A percentile compares a stretch with the other conserved stretches of the same genome.
Evolutionary conservation across 1,284 basidiomycete genomes (phyloP).

Genomic region (Pseudozyma tsukubaensis): DNA sequence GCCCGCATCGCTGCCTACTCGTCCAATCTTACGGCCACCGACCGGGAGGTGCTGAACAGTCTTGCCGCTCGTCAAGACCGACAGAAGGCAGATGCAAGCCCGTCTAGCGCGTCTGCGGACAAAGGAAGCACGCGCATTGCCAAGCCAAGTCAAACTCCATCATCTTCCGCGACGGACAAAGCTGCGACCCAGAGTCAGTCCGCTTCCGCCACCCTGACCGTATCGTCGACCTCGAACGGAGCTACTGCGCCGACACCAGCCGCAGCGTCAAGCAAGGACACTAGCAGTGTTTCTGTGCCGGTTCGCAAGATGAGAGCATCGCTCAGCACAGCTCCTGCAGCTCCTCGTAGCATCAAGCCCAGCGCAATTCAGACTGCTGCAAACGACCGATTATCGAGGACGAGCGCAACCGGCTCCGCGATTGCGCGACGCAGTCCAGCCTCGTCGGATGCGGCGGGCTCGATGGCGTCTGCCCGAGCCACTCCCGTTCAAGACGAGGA

Average conservation of each 20-base stretch:
- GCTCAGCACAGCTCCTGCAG: conserved; percentile 18
- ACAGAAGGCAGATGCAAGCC: conserved; percentile 24
- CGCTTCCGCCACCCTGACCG: neutral
- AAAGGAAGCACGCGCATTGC: conserved; percentile 15
- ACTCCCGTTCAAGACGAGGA: conserved; percentile 75
- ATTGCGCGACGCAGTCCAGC: conserved; percentile 38
- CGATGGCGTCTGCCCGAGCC: conserved; percentile 23
- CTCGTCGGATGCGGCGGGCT: conserved; percentile 25
- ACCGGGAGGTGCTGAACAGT: conserved; percentile 56
- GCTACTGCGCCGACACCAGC: conserved; percentile 15
- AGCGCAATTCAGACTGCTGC: conserved; percentile 17
- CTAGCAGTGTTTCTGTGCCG: conserved; percentile 26
- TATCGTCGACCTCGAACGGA: conserved; percentile 14
- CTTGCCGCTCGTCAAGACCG: conserved; percentile 51
- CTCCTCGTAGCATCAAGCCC: conserved; percentile 19
- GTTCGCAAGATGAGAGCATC: conserved; percentile 42
- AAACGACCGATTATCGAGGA: conserved; percentile 28
- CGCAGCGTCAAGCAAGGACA: conserved; percentile 10
- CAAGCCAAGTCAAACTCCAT: conserved; percentile 5
- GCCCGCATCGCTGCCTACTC: conserved; percentile 60
- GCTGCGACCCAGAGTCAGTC: conserved; percentile 4
- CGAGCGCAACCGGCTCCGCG: conserved; percentile 16
- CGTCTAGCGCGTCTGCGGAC: conserved; percentile 12
- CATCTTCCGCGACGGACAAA: conserved; percentile 1
- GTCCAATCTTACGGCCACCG: conserved; percentile 47